phyloP scores from a whole-genome alignment of 768 basidiomycete genomes.

The Mycena chlorophos region DNA sequence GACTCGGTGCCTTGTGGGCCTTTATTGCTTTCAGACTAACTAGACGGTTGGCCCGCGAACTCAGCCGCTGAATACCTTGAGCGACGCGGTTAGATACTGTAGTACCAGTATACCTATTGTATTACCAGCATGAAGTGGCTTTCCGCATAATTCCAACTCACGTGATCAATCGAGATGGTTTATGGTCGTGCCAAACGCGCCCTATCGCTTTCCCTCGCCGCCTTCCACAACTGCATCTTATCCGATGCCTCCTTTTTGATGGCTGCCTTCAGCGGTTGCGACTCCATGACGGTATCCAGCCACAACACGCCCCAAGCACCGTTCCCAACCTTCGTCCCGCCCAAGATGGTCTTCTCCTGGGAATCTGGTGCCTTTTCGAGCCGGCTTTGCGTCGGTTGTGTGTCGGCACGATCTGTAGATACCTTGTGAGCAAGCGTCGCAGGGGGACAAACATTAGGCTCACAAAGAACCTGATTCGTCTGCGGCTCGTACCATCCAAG shows the following conservation, averaged over 20 bases:
- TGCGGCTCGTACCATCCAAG: conserved; percentile 84
- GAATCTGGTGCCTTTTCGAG: conserved; percentile 60
- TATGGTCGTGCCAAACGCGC: neutral
- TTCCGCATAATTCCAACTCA: too few relatives aligned
- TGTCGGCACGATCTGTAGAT: conserved; percentile 66
- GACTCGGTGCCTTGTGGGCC: conserved; percentile 7
- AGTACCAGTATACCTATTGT: too few relatives aligned
- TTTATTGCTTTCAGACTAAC: conserved; percentile 3
- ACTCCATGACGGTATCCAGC: conserved; percentile 62
- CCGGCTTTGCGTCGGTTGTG: conserved; percentile 67
- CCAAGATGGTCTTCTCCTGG: conserved; percentile 49
- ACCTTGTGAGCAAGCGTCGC: neutral
- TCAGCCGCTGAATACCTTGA: neutral
- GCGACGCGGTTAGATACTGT: too few relatives aligned
- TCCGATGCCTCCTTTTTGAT: neutral
- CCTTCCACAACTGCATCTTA: neutral
- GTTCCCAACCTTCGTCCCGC: conserved; percentile 74
- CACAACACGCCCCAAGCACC: conserved; percentile 81
- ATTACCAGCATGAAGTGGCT: too few relatives aligned
- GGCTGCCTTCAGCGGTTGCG: neutral
- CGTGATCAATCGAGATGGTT: neutral
- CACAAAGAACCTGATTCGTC: conserved; percentile 72
- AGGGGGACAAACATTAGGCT: conserved; percentile 28
- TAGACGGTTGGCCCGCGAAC: neutral
- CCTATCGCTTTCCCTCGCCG: neutral